Evolutionary conservation across 768 basidiomycete genomes (phyloP), one percentile per base, ranked within the genome.

Genomic region (Dacryopinax spathularia): DNA sequence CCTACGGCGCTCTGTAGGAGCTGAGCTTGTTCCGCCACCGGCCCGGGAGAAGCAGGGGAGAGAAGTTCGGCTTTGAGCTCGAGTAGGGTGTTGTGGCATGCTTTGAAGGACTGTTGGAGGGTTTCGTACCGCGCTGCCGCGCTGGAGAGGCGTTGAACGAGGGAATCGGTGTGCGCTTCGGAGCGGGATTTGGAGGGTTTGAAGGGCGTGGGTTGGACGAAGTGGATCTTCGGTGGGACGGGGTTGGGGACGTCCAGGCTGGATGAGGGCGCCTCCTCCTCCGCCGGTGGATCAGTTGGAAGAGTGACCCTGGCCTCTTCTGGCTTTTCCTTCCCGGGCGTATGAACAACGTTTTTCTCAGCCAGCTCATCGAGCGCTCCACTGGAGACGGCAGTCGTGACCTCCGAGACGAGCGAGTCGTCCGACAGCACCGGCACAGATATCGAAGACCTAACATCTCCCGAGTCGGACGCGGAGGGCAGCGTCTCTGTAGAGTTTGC

Each of bases 1-100:
- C 82, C 77, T 18, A 87, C 73, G 4, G 83, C 84, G 0, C 76
- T 76, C 20, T 73, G 74, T 2, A 91, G 68, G 16, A 82, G 71
- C 18, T 22, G 16, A 18, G 39, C 39, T 41, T 41, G 39, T 7
- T 41, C 39, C 18, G 39, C 39, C 16, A 41, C 39, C 6, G 39
- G 5, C 16, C 39, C 39, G 18, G 39, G 39, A 4, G 39, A 41
- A 41, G 39, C 22, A 6, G 39, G 39, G 6, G 39, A 41, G 18
- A 18, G 16, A 5, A 41, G 39, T 18, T 41, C 39, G 22, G 16
- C 39, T 22, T 41, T 41, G 39, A 41, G 39, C 39, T 41, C 39
- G 18, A 22, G 22, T 18, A 41, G 39, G 4, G 39, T 41, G 22
- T 41, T 41, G 39, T 41, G 39, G 39, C 39, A 41, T 41, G 39